Percentiles rank a stretch among this genome's conserved stretches.
These are phyloP conservation scores for Austropuccinia psidii DNA, from an alignment of 1,284 basidiomycete genomes.

Conservation along the genomic window DNA sequence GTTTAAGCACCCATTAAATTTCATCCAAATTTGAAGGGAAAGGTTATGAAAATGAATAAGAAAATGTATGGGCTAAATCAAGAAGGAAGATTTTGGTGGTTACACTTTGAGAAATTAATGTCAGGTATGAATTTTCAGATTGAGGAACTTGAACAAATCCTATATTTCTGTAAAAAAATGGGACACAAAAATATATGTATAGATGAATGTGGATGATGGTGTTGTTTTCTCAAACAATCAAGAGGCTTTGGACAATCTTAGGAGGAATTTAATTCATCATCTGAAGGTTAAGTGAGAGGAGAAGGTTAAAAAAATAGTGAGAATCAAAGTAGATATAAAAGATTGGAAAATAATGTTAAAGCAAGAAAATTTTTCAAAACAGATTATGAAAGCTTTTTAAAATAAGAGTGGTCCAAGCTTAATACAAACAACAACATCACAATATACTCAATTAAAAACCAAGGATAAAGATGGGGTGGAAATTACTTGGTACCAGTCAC, in stretches of 20 bases:
- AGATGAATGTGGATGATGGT: slow-evolving; percentile 3
- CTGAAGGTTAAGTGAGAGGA: background rate
- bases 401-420: no score
- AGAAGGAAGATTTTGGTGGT: slow-evolving; percentile 10
- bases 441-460: no score
- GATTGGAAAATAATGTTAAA: no score
- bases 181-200: no score
- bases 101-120: background rate
- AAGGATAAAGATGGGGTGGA: background rate
- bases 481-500: background rate
- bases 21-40: no score
- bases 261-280: background rate
- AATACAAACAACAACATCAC: no score
- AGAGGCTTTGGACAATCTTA: background rate
- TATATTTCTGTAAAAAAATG: background rate
- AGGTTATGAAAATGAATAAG: background rate
- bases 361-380: no score
- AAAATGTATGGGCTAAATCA: background rate
- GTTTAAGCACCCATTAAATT: no score
- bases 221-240: no score
- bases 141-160: background rate
- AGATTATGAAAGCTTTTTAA: no score
- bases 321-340: no score
- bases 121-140: background rate
- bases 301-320: no score